phyloP scores from a whole-genome alignment of 257 asterid species.

The Petunia secreta region DNA sequence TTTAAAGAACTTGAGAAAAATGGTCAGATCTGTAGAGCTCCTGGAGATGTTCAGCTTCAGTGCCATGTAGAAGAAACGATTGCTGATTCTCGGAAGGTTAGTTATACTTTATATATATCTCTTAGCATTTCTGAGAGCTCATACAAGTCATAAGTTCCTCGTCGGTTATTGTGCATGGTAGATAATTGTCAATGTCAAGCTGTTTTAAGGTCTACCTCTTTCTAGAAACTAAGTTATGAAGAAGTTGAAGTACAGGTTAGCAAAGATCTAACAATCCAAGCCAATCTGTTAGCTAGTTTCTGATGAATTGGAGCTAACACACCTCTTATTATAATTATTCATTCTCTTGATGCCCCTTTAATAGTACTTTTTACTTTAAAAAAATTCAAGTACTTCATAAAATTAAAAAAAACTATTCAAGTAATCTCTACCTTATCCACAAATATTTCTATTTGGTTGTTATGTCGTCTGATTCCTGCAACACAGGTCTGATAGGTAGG shows the following conservation, averaged over 20 bases:
- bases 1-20: slow-evolving; percentile 82
- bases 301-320: no score
- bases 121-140: slow-evolving; percentile 14
- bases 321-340: no score
- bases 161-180: slow-evolving; percentile 20
- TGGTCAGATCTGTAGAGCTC: slow-evolving; percentile 68
- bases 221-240: background rate
- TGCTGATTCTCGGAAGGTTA: slow-evolving; percentile 56
- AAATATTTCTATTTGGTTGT: slow-evolving; percentile 8
- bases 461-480: background rate
- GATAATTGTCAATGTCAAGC: background rate
- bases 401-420: no score
- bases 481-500: background rate
- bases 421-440: slow-evolving; percentile 8
- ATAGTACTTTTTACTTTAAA: no score
- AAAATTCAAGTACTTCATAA: no score
- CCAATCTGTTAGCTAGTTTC: background rate
- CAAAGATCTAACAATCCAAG: background rate
- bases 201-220: slow-evolving; percentile 5
- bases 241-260: background rate
- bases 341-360: no score
- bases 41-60: slow-evolving; percentile 80
- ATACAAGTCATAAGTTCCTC: slow-evolving; percentile 13
- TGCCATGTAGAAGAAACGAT: slow-evolving; percentile 53
- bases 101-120: slow-evolving; percentile 23